Percentiles rank a stretch among this genome's conserved stretches.
phyloP scores from a whole-genome alignment of 148 eudicot species.

The Persicaria tinctoria region DNA sequence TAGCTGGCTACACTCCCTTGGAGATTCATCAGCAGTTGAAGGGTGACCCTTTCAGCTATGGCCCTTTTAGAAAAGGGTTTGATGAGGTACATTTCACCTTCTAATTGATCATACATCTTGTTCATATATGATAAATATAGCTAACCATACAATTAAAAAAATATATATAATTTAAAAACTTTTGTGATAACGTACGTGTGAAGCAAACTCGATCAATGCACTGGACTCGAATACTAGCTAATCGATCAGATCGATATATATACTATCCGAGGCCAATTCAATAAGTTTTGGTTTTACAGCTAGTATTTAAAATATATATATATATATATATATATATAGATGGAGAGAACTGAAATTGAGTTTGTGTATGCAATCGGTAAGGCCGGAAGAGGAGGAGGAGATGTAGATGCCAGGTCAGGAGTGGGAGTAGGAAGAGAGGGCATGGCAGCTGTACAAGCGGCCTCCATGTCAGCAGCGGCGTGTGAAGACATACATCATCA shows the following conservation, averaged over 20 bases:
- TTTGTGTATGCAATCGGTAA: not conserved
- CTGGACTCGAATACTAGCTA: too few species aligned
- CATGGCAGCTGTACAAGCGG: not conserved
- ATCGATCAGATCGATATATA: too few species aligned
- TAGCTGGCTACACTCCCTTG: slow-evolving; percentile 36
- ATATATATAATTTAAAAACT: too few species aligned
- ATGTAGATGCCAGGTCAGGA: not conserved
- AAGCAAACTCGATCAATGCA: not conserved
- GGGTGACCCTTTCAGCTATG: slow-evolving; percentile 48
- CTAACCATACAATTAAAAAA: too few species aligned
- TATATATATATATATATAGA: too few species aligned
- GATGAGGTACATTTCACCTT: slow-evolving; percentile 45
- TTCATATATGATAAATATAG: too few species aligned
- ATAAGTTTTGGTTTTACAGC: too few species aligned
- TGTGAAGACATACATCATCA: slow-evolving; percentile 14
- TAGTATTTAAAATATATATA: too few species aligned
- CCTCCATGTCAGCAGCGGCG: not conserved
- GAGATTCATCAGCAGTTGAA: slow-evolving; percentile 73
- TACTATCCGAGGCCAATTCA: too few species aligned
- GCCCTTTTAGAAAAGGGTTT: slow-evolving; percentile 54
- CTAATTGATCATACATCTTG: too few species aligned
- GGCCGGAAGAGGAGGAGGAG: not conserved
- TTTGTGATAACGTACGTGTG: not conserved
- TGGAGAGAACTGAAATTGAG: too few species aligned
- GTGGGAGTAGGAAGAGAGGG: not conserved